phyloP scores from a whole-genome alignment of 192 early-diverging fungal genomes.

The Umbelopsis sp. region DNA sequence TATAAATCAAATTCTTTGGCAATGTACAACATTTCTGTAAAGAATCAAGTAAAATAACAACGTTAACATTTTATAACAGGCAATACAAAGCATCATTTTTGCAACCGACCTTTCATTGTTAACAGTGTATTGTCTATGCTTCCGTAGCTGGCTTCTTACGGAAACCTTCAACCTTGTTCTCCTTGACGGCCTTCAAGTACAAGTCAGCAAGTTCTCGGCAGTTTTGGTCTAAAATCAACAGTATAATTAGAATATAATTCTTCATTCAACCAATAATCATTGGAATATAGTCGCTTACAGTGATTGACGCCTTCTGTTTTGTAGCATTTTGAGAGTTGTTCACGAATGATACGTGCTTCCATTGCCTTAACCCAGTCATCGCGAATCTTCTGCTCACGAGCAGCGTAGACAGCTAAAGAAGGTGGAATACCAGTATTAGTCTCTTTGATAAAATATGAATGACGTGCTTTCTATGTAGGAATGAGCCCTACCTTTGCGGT shows the following conservation, averaged over 20 bases:
- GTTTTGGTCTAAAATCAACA: slow-evolving; percentile 61
- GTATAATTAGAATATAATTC: background rate
- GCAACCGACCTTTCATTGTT: background rate
- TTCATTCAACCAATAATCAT: background rate
- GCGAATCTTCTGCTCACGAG: slow-evolving; percentile 78
- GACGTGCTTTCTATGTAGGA: background rate
- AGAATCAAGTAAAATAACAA: background rate
- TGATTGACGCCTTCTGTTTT: slow-evolving; percentile 92
- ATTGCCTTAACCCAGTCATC: slow-evolving; percentile 92
- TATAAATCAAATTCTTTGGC: slow-evolving; percentile 16
- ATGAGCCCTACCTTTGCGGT: slow-evolving; percentile 38
- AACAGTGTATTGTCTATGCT: slow-evolving; percentile 34
- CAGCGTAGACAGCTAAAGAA: slow-evolving; percentile 57
- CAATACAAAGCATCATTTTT: background rate
- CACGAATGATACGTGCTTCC: slow-evolving; percentile 81
- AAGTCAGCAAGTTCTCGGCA: slow-evolving; percentile 82
- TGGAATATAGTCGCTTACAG: slow-evolving; percentile 31
- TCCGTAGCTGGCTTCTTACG: slow-evolving; percentile 39
- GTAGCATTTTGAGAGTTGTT: slow-evolving; percentile 92
- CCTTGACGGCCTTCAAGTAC: slow-evolving; percentile 71
- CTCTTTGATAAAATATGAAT: background rate
- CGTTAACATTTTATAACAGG: background rate
- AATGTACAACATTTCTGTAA: slow-evolving; percentile 18
- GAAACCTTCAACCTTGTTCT: slow-evolving; percentile 56
- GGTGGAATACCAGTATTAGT: background rate